These are phyloP conservation scores for Fragaria vesca DNA, from an alignment of 306 rosid species.

Conservation along the genomic window DNA sequence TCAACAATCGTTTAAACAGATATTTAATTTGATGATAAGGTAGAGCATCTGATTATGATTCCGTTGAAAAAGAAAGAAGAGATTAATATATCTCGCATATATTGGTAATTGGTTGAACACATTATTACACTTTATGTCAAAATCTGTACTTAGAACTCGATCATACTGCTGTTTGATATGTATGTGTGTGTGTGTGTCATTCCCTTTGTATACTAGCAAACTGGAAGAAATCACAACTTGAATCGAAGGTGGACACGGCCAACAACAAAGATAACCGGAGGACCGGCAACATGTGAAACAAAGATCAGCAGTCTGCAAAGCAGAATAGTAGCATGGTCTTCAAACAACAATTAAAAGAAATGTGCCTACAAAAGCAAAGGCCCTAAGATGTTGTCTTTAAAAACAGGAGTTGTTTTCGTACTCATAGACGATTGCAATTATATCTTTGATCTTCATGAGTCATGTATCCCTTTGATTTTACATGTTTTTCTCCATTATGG, in stretches of 20 bases:
- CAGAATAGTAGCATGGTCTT: not conserved
- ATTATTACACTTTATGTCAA: not conserved
- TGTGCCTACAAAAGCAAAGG: not conserved
- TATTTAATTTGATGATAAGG: not conserved
- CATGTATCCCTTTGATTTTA: conserved; percentile 9
- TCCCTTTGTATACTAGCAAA: not conserved
- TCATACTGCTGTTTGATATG: not conserved
- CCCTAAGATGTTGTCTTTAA: not conserved
- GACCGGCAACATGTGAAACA: not conserved
- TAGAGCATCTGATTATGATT: not conserved
- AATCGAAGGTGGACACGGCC: not conserved
- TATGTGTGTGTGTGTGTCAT: not conserved
- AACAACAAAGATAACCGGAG: not conserved
- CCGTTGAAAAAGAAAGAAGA: not conserved
- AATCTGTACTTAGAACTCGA: not conserved
- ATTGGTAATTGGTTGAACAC: not conserved
- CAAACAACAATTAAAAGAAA: not conserved
- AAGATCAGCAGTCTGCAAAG: not conserved
- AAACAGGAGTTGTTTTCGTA: not conserved
- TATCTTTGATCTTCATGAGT: conserved; percentile 33
- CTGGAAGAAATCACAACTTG: not conserved
- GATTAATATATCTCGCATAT: not conserved
- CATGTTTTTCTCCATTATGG: conserved; percentile 27
- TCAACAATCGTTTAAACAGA: too few relatives aligned
- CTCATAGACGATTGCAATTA: conserved; percentile 21